Evolutionary conservation across 352 stramenopile genomes (phyloP).

Genomic region (Pythium brachiatum): DNA sequence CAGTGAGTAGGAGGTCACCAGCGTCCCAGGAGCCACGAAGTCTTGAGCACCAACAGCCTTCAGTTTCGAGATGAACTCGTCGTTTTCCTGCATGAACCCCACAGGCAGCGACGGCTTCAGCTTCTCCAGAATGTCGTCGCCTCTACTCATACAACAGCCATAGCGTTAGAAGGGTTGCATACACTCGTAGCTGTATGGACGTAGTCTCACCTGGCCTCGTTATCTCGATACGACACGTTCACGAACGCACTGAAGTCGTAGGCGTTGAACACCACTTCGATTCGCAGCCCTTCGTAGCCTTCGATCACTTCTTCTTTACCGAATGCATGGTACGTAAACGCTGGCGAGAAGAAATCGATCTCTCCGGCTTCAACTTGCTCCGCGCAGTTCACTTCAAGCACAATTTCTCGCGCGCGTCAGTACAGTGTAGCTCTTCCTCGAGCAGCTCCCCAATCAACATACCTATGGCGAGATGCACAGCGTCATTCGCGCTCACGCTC

Average conservation of each 20-base stretch:
- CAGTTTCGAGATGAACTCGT: slow-evolving; percentile 28
- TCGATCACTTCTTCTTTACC: slow-evolving; percentile 68
- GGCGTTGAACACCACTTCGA: slow-evolving; percentile 60
- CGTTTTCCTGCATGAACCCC: slow-evolving; percentile 42
- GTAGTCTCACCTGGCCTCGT: slow-evolving; percentile 31
- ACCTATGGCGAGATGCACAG: slow-evolving; percentile 61
- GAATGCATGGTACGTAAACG: slow-evolving; percentile 84
- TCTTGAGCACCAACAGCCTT: slow-evolving; percentile 18
- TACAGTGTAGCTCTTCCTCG: not conserved
- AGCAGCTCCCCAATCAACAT: slow-evolving; percentile 5
- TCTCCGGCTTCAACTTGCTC: slow-evolving; percentile 40
- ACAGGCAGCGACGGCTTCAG: slow-evolving; percentile 42
- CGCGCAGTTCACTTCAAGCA: slow-evolving; percentile 35
- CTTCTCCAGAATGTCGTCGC: slow-evolving; percentile 51
- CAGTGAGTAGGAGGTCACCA: slow-evolving; percentile 41
- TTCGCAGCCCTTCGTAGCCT: slow-evolving; percentile 55
- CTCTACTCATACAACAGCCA: slow-evolving; percentile 20
- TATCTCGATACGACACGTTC: slow-evolving; percentile 48
- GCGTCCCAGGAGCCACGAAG: slow-evolving; percentile 43
- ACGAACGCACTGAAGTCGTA: slow-evolving; percentile 64
- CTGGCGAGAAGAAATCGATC: slow-evolving; percentile 53
- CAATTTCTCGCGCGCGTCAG: not conserved
- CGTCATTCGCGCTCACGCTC: slow-evolving; percentile 43
- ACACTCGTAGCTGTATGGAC: slow-evolving; percentile 7
- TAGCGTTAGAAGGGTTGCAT: not conserved